A percentile compares a stretch with the other conserved stretches of the same genome.
phyloP scores from a whole-genome alignment of 2,329 filamentous ascomycete species.

The Neopestalotiopsis rosae region DNA sequence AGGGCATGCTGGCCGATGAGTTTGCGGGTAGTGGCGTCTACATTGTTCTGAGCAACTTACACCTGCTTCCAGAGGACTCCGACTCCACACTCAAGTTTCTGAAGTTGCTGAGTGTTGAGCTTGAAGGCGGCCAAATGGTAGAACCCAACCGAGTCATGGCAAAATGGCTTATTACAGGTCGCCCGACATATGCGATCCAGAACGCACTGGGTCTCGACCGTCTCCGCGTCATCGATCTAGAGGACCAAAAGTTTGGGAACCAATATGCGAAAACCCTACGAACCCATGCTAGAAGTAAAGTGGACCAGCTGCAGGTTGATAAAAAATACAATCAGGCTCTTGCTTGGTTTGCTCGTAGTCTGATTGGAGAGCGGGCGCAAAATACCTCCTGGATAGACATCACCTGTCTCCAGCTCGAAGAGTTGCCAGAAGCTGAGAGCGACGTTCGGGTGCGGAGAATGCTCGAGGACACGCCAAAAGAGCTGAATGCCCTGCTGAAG shows the following conservation, averaged over 20 bases:
- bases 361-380: conserved; percentile 47
- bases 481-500: conserved; percentile 41
- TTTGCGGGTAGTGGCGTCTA: conserved; percentile 42
- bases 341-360: conserved; percentile 46
- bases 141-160: conserved; percentile 32
- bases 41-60: conserved; percentile 47
- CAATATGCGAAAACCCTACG: conserved; percentile 42
- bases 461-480: conserved; percentile 45
- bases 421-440: conserved; percentile 41
- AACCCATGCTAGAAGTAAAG: conserved; percentile 42
- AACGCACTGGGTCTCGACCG: conserved; percentile 34
- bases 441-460: conserved; percentile 44
- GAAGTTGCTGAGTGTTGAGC: conserved; percentile 37
- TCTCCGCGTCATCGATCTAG: conserved; percentile 41
- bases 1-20: conserved; percentile 46
- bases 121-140: conserved; percentile 29
- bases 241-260: conserved; percentile 42
- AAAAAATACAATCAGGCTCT: conserved; percentile 49
- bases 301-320: conserved; percentile 36
- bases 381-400: conserved; percentile 52
- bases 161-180: conserved; percentile 48
- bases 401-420: conserved; percentile 45
- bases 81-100: conserved; percentile 42
- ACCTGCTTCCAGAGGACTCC: conserved; percentile 41
- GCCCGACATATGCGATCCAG: conserved; percentile 38